Evolutionary conservation across 352 stramenopile species (phyloP).

Genomic region (Thraustochytrium sp.): DNA sequence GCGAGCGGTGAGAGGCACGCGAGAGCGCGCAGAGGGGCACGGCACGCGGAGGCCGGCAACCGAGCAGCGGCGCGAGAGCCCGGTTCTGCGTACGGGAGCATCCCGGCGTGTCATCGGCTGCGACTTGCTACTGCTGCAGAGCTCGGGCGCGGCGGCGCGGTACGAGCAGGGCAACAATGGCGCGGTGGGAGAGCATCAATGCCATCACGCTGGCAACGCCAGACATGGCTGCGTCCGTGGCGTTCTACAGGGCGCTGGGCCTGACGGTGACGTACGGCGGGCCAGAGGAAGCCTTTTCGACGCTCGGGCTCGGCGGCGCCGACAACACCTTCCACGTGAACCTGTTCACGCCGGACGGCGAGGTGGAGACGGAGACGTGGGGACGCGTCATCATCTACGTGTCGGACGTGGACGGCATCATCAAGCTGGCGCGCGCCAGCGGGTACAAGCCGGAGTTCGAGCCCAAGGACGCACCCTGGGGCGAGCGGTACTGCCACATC

Average conservation of each 20-base stretch:
- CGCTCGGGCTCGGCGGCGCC: background rate
- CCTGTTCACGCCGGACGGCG: background rate
- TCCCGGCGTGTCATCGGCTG: no score
- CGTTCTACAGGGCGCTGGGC: background rate
- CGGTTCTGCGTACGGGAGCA: no score
- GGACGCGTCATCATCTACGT: constrained; percentile 23
- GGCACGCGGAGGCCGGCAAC: no score
- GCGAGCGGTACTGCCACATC: constrained; percentile 26
- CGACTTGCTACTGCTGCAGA: no score
- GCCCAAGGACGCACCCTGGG: background rate
- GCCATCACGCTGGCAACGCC: background rate
- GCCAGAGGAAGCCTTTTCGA: background rate
- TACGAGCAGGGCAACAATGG: no score
- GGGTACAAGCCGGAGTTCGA: background rate
- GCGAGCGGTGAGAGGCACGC: no score
- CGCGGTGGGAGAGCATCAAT: constrained; percentile 12
- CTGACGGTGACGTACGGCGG: background rate
- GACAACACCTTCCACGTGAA: constrained; percentile 1
- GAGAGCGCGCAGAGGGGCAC: no score
- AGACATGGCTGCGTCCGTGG: background rate
- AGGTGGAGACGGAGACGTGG: background rate
- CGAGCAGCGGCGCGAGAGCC: no score
- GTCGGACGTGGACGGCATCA: background rate
- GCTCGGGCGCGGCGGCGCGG: no score
- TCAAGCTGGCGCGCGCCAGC: background rate